Evolutionary conservation across 2,329 filamentous ascomycete genomes (phyloP).

Genomic region (Madurella fahalii): DNA sequence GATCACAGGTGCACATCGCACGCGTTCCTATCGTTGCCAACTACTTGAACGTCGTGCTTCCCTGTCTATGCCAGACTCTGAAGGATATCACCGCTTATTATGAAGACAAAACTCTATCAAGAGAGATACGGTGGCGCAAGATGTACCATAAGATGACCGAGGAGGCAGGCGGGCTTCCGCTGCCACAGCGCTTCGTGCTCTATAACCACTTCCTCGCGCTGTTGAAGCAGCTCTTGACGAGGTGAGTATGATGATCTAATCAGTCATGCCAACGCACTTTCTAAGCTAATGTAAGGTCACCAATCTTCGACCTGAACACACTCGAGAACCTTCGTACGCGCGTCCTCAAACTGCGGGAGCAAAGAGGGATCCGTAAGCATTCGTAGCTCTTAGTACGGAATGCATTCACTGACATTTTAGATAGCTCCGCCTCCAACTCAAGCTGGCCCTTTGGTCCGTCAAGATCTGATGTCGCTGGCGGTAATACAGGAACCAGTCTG

Average conservation of each 20-base stretch:
- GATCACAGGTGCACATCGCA: slow-evolving; percentile 47
- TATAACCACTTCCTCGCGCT: slow-evolving; percentile 53
- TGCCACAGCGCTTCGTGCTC: slow-evolving; percentile 51
- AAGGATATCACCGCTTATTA: slow-evolving; percentile 50
- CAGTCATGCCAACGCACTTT: not conserved
- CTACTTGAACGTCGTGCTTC: slow-evolving; percentile 54
- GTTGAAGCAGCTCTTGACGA: slow-evolving; percentile 47
- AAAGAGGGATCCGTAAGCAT: slow-evolving; percentile 49
- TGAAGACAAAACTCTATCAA: slow-evolving; percentile 45
- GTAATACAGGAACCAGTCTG: slow-evolving; percentile 24
- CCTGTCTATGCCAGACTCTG: slow-evolving; percentile 50
- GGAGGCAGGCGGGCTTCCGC: slow-evolving; percentile 47
- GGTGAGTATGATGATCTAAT: slow-evolving; percentile 33
- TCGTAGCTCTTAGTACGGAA: not conserved
- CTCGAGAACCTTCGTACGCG: slow-evolving; percentile 47
- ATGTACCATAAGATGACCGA: slow-evolving; percentile 55
- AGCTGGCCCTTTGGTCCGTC: slow-evolving; percentile 33
- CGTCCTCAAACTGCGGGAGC: slow-evolving; percentile 49
- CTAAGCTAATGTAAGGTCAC: slow-evolving; percentile 36
- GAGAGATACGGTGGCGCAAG: slow-evolving; percentile 51
- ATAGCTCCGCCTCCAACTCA: slow-evolving; percentile 36
- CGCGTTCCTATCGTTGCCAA: slow-evolving; percentile 50
- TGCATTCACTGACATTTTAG: slow-evolving; percentile 6
- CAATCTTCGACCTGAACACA: slow-evolving; percentile 52
- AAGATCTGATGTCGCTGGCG: slow-evolving; percentile 30